Evolutionary conservation across 768 basidiomycete genomes (phyloP), one percentile per base, ranked within the genome.

Genomic region (Saitozyma sp.): DNA sequence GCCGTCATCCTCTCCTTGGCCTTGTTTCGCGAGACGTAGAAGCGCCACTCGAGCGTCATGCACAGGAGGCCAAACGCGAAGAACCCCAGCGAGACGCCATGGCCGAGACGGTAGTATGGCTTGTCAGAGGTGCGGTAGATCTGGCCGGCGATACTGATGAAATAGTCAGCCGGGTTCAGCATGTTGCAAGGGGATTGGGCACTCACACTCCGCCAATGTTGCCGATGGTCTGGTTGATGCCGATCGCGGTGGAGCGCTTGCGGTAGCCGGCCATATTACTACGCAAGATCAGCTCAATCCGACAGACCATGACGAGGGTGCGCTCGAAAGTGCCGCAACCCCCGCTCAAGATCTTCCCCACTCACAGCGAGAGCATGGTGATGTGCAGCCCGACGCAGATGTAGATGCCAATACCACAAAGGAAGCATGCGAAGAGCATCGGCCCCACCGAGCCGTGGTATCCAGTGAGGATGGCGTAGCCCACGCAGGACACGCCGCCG

Each of bases 221-320:
- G 17, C 71, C 71, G 60, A 73, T 70, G 13, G 65, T 62, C 50
- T 73, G 71, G 43, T 68, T 69, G 20, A 62, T 10, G 37, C 71
- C 71, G n/a, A 70, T 61, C n/a, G 62, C 49, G 3, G 66, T 64
- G 2, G 69, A 64, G 11, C 69, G 63, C 53, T 70, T 68, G 49
- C 56, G 66, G 42, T 63, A 59, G 10, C 54, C 41, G 37, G 19
- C 10, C 39, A n/a, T 39, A 10, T 16, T 42, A 3, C 40, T 63
- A 63, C 14, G 58, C 46, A 54, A 13, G 7, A 9, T 19, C 19
- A 54, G 53, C 29, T 9, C 20, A 54, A 3, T 41, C 37, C 29
- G 13, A 52, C 14, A 52, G 4, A 38, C 9, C 10, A 19, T 37
- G 53, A 5, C 11, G 14, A 8, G n/a, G 19, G 37, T 16, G 53